A percentile compares a stretch with the other conserved stretches of the same genome.
These are phyloP conservation scores for Globisporangium carolinianum DNA, from an alignment of 352 stramenopile genomes.

Conservation along the genomic window DNA sequence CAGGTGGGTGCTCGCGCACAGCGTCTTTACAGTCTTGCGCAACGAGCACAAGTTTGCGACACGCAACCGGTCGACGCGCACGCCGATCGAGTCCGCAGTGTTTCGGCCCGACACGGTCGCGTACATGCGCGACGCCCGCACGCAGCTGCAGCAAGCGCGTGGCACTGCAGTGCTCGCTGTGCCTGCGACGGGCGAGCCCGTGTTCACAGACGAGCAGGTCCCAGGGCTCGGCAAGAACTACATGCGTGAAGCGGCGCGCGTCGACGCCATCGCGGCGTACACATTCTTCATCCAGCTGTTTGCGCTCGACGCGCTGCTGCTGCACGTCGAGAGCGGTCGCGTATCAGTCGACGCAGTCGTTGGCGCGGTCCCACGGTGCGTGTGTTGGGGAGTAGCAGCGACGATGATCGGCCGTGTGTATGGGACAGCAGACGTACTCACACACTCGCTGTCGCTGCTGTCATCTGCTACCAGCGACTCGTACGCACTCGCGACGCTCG, in stretches of 20 bases:
- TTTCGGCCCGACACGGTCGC: constrained; percentile 70
- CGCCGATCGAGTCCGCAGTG: constrained; percentile 44
- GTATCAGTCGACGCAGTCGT: constrained; percentile 25
- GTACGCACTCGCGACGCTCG: constrained; percentile 33
- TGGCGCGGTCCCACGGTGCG: constrained; percentile 27
- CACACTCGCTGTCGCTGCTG: not conserved
- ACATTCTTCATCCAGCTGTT: constrained; percentile 82
- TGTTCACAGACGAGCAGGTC: constrained; percentile 76
- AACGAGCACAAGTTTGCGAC: constrained; percentile 87
- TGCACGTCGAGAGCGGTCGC: constrained; percentile 19
- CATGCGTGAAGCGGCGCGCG: constrained; percentile 59
- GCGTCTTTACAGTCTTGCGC: constrained; percentile 87
- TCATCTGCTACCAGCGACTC: constrained; percentile 9
- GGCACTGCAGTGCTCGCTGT: constrained; percentile 36
- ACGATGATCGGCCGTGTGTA: too few species aligned
- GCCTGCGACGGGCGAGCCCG: constrained; percentile 27
- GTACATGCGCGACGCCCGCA: constrained; percentile 68
- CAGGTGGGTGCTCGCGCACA: constrained; percentile 88
- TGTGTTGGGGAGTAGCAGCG: not conserved
- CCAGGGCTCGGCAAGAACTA: constrained; percentile 81
- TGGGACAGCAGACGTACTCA: not conserved
- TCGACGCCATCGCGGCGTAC: constrained; percentile 57
- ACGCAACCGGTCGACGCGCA: constrained; percentile 69
- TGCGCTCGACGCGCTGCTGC: constrained; percentile 54
- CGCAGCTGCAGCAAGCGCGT: constrained; percentile 22